Percentiles rank a stretch among this genome's conserved stretches.
Conservation (phyloP, 1,284 basidiomycete genomes). For the Pseudozyma thailandica region DNA sequence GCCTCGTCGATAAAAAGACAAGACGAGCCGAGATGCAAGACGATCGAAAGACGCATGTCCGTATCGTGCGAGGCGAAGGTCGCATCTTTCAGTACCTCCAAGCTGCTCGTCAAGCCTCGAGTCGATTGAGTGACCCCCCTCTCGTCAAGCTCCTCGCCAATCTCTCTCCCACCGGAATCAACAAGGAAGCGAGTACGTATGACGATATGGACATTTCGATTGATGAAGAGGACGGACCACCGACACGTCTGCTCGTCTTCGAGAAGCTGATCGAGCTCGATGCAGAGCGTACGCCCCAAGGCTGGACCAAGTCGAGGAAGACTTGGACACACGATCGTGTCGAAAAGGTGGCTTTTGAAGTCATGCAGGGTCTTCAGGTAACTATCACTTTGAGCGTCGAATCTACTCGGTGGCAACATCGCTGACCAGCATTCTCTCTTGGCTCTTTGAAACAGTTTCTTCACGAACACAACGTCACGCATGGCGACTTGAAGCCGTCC, state of each 20-base stretch:
- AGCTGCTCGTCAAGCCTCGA: constrained; percentile 22
- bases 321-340: constrained; percentile 49
- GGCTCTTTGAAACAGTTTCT: constrained; percentile 23
- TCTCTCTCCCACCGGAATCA: constrained; percentile 19
- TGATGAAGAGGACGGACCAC: constrained; percentile 45
- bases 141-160: constrained; percentile 51
- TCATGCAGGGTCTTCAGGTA: constrained; percentile 50
- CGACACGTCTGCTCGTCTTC: constrained; percentile 52
- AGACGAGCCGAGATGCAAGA: constrained; percentile 37
- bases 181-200: neutral
- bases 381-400: neutral
- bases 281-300: constrained; percentile 34
- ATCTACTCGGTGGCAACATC: neutral
- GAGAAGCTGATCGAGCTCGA: constrained; percentile 59
- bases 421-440: neutral
- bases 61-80: constrained; percentile 57
- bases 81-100: constrained; percentile 56
- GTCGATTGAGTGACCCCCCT: constrained; percentile 21
- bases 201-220: constrained; percentile 7
- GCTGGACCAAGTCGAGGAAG: constrained; percentile 43
- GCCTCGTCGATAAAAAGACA: constrained; percentile 34
- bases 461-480: constrained; percentile 55
- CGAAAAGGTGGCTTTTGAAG: constrained; percentile 49
- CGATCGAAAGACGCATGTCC: constrained; percentile 37
- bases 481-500: constrained; percentile 60